Percentiles rank a stretch among this genome's conserved stretches.
These are phyloP conservation scores for Schizophyllum commune DNA, from an alignment of 1,284 basidiomycete species.

Conservation along the genomic window DNA sequence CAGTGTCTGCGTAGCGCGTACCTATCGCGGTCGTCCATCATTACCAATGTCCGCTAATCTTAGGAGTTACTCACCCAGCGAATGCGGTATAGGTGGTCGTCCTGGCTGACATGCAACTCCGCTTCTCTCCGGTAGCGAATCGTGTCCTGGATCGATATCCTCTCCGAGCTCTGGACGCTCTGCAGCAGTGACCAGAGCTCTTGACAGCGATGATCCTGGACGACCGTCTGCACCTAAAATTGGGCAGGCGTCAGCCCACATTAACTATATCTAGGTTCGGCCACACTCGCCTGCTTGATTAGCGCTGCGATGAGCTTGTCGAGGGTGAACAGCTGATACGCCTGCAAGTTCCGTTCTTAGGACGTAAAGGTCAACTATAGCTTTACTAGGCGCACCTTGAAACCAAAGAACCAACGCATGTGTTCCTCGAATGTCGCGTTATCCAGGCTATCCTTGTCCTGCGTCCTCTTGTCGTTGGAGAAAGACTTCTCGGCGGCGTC, in stretches of 20 bases:
- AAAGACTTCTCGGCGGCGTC: constrained; percentile 93
- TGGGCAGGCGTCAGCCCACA: not conserved
- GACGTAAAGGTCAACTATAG: not conserved
- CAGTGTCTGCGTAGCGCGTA: constrained; percentile 53
- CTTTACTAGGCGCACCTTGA: constrained; percentile 55
- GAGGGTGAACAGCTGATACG: constrained; percentile 84
- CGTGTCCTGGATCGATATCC: constrained; percentile 65
- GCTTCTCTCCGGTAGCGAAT: constrained; percentile 89
- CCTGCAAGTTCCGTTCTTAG: constrained; percentile 31
- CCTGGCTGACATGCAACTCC: constrained; percentile 77
- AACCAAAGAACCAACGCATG: constrained; percentile 94
- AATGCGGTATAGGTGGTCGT: constrained; percentile 88
- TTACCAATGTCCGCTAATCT: not conserved
- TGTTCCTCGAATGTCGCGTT: constrained; percentile 89
- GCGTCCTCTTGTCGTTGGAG: constrained; percentile 54
- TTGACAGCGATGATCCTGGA: constrained; percentile 67
- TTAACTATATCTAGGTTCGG: constrained; percentile 19
- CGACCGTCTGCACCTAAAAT: constrained; percentile 59
- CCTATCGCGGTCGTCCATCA: constrained; percentile 36
- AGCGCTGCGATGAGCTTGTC: constrained; percentile 86
- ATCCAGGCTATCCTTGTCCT: constrained; percentile 44
- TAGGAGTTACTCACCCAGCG: constrained; percentile 69
- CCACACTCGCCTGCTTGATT: constrained; percentile 64
- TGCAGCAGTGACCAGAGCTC: constrained; percentile 63
- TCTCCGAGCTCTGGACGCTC: constrained; percentile 38